A percentile compares a stretch with the other conserved stretches of the same genome.
Evolutionary conservation across 164 flowering plant species (phyloP).

Genomic region (Hamamelis virginiana): DNA sequence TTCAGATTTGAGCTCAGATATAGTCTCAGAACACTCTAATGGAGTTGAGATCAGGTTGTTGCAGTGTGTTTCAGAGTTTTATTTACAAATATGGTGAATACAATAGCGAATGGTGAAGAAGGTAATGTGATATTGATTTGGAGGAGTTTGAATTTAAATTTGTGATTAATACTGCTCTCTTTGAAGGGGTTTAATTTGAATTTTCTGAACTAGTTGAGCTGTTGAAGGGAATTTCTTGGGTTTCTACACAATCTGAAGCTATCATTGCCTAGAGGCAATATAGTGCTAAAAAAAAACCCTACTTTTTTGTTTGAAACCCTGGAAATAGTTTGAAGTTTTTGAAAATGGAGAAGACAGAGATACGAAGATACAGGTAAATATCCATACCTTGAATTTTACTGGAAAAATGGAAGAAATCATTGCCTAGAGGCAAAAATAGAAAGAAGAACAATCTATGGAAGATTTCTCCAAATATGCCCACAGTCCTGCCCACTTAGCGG

Average conservation of each 20-base stretch:
- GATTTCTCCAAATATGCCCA: constrained; percentile 75
- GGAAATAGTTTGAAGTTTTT: neutral
- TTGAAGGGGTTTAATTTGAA: neutral
- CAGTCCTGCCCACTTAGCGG: constrained; percentile 84
- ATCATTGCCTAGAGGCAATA: neutral
- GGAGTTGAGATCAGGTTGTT: constrained; percentile 13
- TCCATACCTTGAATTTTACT: neutral
- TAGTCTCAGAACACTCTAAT: neutral
- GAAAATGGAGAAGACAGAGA: neutral
- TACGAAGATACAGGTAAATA: neutral
- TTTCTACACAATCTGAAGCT: neutral
- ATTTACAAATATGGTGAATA: neutral
- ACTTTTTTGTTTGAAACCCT: constrained; percentile 1
- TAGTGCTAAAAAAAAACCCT: neutral
- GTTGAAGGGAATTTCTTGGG: constrained; percentile 7
- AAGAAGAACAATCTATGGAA: constrained; percentile 47
- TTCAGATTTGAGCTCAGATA: constrained; percentile 20
- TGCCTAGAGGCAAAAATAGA: constrained; percentile 11
- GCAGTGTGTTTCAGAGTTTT: constrained; percentile 6
- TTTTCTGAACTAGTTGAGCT: constrained; percentile 5
- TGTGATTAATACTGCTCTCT: neutral
- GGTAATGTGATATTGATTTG: neutral
- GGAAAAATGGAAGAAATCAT: constrained; percentile 9
- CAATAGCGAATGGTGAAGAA: constrained; percentile 2
- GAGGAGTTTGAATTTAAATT: neutral